These are phyloP conservation scores for Tetracladium maxilliforme DNA, from an alignment of 2,329 filamentous ascomycete species.

Conservation along the genomic window DNA sequence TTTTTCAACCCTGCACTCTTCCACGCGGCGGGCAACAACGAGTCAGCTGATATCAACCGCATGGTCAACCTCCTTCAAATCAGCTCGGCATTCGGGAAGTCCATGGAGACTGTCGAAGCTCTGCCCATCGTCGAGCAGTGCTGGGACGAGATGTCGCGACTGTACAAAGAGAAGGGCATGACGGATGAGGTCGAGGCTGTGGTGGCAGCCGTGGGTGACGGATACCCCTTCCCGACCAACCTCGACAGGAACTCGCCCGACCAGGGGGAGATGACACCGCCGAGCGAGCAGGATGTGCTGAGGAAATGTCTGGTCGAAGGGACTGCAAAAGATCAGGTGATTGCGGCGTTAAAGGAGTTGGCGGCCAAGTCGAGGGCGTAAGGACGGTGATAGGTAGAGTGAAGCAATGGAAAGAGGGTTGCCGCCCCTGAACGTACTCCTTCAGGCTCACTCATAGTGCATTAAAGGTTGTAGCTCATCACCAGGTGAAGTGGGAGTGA, in stretches of 20 bases:
- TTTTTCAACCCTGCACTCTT: slow-evolving; percentile 52
- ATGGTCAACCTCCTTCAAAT: slow-evolving; percentile 48
- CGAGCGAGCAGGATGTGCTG: slow-evolving; percentile 40
- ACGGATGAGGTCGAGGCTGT: slow-evolving; percentile 27
- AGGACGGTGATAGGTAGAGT: too few relatives aligned
- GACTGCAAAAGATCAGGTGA: too few relatives aligned
- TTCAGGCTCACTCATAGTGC: too few relatives aligned
- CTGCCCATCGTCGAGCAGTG: slow-evolving; percentile 27
- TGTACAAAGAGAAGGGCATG: slow-evolving; percentile 18
- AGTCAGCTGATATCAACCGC: slow-evolving; percentile 27
- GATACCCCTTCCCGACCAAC: slow-evolving; percentile 49
- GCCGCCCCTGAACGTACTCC: too few relatives aligned
- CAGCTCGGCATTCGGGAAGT: slow-evolving; percentile 44
- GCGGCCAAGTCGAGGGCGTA: too few relatives aligned
- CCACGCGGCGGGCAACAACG: slow-evolving; percentile 46
- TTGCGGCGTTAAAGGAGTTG: too few relatives aligned
- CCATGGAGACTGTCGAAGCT: slow-evolving; percentile 46
- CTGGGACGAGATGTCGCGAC: slow-evolving; percentile 22
- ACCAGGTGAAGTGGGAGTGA: too few relatives aligned
- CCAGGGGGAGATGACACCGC: slow-evolving; percentile 41
- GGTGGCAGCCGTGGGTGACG: slow-evolving; percentile 35
- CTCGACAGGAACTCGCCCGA: slow-evolving; percentile 39
- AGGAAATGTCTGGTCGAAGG: slow-evolving; percentile 26
- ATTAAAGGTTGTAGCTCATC: too few relatives aligned
- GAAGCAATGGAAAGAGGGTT: too few relatives aligned